Percentiles rank a stretch among this genome's conserved stretches.
These are phyloP conservation scores for Spergularia azorica DNA, from an alignment of 179 eudicot species.

Conservation along the genomic window DNA sequence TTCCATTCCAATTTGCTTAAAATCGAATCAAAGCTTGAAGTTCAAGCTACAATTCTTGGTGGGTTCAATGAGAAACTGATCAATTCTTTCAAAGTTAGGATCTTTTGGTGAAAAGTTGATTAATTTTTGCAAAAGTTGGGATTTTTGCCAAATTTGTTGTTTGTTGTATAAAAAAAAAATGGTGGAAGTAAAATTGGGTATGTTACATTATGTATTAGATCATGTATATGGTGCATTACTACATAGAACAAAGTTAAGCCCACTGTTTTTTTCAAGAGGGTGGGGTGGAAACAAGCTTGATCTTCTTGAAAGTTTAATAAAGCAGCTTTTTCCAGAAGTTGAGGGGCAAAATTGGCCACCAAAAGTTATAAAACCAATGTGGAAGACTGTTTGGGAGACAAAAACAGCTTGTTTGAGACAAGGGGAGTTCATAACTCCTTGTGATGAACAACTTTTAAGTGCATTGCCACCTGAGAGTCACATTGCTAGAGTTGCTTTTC, in stretches of 20 bases:
- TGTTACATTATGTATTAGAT: constrained; percentile 90
- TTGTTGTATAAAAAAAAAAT: constrained; percentile 33
- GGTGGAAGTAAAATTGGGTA: constrained; percentile 82
- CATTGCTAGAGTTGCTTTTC: constrained; percentile 90
- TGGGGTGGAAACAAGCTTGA: constrained; percentile 97
- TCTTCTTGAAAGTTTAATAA: constrained; percentile 69
- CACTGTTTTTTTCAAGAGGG: constrained; percentile 89
- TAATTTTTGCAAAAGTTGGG: too few species aligned
- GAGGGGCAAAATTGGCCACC: constrained; percentile 90
- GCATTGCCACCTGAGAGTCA: constrained; percentile 98
- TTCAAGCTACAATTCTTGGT: neutral
- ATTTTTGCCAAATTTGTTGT: neutral
- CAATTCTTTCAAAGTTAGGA: neutral
- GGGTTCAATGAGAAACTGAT: neutral
- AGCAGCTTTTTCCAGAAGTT: constrained; percentile 71
- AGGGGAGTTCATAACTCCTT: constrained; percentile 87
- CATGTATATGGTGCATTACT: constrained; percentile 97
- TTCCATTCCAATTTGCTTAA: neutral
- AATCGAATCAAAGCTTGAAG: constrained; percentile 3
- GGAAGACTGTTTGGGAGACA: constrained; percentile 94
- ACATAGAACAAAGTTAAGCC: constrained; percentile 81
- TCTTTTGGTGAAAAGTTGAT: neutral
- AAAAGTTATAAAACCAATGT: constrained; percentile 56
- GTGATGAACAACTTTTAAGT: constrained; percentile 77
- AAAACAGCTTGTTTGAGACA: constrained; percentile 68